phyloP scores from a whole-genome alignment of 2,329 filamentous ascomycete genomes.

The Nemania abortiva region DNA sequence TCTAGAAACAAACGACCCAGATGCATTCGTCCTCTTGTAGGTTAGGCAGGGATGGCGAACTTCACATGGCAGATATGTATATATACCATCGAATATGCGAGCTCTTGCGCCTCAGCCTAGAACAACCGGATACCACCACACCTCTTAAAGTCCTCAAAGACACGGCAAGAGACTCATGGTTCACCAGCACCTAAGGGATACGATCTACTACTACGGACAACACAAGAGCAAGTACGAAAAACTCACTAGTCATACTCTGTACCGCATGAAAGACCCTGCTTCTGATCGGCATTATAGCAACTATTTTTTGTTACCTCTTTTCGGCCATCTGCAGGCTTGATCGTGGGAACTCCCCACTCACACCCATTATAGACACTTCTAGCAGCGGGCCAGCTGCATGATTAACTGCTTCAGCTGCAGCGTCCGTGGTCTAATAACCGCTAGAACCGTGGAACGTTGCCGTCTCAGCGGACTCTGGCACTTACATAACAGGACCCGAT shows the following conservation, averaged over 20 bases:
- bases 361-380: slow-evolving; percentile 24
- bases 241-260: slow-evolving; percentile 4
- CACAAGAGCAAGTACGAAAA: slow-evolving; percentile 7
- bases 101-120: slow-evolving; percentile 24
- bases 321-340: slow-evolving; percentile 37
- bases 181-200: neutral
- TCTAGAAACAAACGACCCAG: slow-evolving; percentile 27
- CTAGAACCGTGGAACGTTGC: slow-evolving; percentile 23
- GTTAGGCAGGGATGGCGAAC: slow-evolving; percentile 10
- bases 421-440: slow-evolving; percentile 25
- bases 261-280: slow-evolving; percentile 30
- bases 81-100: slow-evolving; percentile 7
- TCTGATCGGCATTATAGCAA: slow-evolving; percentile 30
- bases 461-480: slow-evolving; percentile 1
- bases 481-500: slow-evolving; percentile 1
- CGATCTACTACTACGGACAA: slow-evolving; percentile 6
- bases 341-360: slow-evolving; percentile 35
- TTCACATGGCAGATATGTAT: slow-evolving; percentile 4
- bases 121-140: slow-evolving; percentile 18
- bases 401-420: slow-evolving; percentile 14
- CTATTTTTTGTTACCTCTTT: slow-evolving; percentile 30
- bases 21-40: slow-evolving; percentile 11
- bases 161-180: slow-evolving; percentile 13
- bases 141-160: neutral
- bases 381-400: slow-evolving; percentile 30